These are phyloP conservation scores for Vaccinium corymbosum DNA, from an alignment of 148 eudicot genomes.

Conservation along the genomic window DNA sequence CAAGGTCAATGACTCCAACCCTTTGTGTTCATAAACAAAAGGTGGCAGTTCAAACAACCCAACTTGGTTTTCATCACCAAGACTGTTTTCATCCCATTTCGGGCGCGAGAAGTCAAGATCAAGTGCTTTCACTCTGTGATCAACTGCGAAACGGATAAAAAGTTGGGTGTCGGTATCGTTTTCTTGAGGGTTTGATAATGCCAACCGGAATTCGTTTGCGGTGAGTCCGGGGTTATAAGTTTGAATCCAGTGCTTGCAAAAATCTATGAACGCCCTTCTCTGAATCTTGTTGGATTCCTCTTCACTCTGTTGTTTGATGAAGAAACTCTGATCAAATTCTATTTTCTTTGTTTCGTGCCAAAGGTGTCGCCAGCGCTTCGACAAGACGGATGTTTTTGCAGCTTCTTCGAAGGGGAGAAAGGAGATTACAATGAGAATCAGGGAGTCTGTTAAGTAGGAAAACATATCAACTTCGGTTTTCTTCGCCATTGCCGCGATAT, in stretches of 20 bases:
- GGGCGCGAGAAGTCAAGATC: conserved; percentile 36
- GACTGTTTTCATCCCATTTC: neutral
- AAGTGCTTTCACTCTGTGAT: conserved; percentile 17
- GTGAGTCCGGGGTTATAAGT: neutral
- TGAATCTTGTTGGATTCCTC: neutral
- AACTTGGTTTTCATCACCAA: neutral
- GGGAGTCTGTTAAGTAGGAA: conserved; percentile 18
- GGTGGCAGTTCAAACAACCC: conserved; percentile 19
- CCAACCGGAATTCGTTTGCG: conserved; percentile 13
- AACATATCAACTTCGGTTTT: neutral
- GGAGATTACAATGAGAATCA: conserved; percentile 28
- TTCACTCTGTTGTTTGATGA: neutral
- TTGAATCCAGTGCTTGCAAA: conserved; percentile 8
- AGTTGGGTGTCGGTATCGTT: neutral
- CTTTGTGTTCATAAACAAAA: conserved; percentile 14
- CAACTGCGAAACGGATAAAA: conserved; percentile 17
- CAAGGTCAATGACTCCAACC: conserved; percentile 5
- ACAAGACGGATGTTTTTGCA: conserved; percentile 22
- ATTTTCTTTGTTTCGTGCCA: conserved; percentile 23
- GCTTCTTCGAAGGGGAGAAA: conserved; percentile 41
- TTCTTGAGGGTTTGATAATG: conserved; percentile 23
- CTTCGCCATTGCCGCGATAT: neutral
- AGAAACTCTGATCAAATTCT: conserved; percentile 25
- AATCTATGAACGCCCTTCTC: conserved; percentile 12
- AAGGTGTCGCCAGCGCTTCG: conserved; percentile 20